These are phyloP conservation scores for Macroventuria anomochaeta DNA, from an alignment of 2,329 filamentous ascomycete species.

Conservation along the genomic window DNA sequence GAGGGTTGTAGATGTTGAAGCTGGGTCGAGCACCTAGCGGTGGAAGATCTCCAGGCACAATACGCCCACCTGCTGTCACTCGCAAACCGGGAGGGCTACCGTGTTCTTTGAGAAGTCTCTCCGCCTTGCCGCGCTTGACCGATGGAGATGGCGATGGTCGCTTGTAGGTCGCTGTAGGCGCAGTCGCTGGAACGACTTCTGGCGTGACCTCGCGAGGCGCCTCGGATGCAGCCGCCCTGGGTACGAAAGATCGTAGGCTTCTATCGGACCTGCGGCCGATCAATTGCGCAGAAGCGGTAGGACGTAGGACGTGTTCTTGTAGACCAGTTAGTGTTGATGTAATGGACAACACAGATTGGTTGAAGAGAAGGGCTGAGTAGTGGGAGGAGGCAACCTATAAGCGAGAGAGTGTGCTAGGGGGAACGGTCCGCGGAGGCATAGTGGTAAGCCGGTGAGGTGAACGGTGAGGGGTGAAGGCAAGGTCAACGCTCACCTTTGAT, in stretches of 20 bases:
- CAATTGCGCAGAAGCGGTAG: conserved; percentile 47
- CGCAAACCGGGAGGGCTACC: conserved; percentile 59
- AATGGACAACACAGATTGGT: not conserved
- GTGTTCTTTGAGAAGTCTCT: conserved; percentile 59
- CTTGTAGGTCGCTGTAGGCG: conserved; percentile 35
- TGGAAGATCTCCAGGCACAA: conserved; percentile 56
- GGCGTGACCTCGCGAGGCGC: conserved; percentile 18
- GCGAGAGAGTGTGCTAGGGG: not conserved
- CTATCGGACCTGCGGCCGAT: conserved; percentile 34
- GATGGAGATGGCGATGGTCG: conserved; percentile 58
- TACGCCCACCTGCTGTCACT: conserved; percentile 60
- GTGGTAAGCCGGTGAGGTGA: conserved; percentile 21
- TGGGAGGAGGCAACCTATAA: not conserved
- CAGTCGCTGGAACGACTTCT: conserved; percentile 22
- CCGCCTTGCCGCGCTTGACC: conserved; percentile 57
- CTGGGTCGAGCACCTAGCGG: conserved; percentile 42
- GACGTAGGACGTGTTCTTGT: conserved; percentile 51
- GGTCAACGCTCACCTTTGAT: conserved; percentile 48
- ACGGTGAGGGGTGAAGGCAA: conserved; percentile 20
- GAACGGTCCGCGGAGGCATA: not conserved
- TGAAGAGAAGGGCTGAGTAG: not conserved
- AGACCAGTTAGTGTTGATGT: conserved; percentile 11
- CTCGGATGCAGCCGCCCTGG: conserved; percentile 23
- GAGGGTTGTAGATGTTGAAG: conserved; percentile 40
- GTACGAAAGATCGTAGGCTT: conserved; percentile 31